These are phyloP conservation scores for Diaporthe ampelina DNA, from an alignment of 2,329 filamentous ascomycete genomes.

Conservation along the genomic window DNA sequence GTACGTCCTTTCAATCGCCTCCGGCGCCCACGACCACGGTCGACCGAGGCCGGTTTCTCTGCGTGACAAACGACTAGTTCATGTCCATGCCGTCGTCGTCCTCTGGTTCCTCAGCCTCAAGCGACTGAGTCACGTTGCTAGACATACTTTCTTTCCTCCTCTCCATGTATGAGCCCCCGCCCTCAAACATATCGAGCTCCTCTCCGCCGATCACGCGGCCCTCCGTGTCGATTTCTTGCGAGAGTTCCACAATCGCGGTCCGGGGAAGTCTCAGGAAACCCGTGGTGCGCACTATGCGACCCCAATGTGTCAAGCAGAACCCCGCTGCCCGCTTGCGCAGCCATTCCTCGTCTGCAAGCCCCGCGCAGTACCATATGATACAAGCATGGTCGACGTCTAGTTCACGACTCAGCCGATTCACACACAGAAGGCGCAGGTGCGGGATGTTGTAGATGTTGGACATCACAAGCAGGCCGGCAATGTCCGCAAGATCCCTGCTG, in stretches of 20 bases:
- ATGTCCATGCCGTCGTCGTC: slow-evolving; percentile 76
- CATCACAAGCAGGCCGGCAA: slow-evolving; percentile 96
- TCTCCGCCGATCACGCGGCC: slow-evolving; percentile 92
- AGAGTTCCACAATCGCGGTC: slow-evolving; percentile 87
- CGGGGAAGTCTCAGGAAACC: slow-evolving; percentile 88
- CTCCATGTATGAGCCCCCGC: slow-evolving; percentile 56
- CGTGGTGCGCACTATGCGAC: slow-evolving; percentile 88
- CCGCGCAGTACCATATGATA: slow-evolving; percentile 95
- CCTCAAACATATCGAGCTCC: slow-evolving; percentile 74
- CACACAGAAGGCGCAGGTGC: slow-evolving; percentile 89
- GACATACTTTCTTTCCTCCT: slow-evolving; percentile 71
- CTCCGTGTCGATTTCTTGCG: slow-evolving; percentile 92
- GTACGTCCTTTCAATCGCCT: not conserved
- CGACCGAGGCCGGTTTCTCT: slow-evolving; percentile 6
- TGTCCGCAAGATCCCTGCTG: slow-evolving; percentile 84
- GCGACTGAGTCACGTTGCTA: slow-evolving; percentile 69
- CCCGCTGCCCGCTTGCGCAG: slow-evolving; percentile 87
- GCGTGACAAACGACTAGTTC: slow-evolving; percentile 49
- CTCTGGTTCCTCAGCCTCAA: slow-evolving; percentile 69
- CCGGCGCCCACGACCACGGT: not conserved
- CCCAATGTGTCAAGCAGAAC: slow-evolving; percentile 96
- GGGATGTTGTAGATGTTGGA: slow-evolving; percentile 98
- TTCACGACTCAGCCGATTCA: slow-evolving; percentile 90
- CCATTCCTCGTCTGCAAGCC: slow-evolving; percentile 93
- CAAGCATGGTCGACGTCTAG: slow-evolving; percentile 95